Conservation (phyloP, 1,284 basidiomycete genomes). For the Ceraceosorus bombacis region DNA sequence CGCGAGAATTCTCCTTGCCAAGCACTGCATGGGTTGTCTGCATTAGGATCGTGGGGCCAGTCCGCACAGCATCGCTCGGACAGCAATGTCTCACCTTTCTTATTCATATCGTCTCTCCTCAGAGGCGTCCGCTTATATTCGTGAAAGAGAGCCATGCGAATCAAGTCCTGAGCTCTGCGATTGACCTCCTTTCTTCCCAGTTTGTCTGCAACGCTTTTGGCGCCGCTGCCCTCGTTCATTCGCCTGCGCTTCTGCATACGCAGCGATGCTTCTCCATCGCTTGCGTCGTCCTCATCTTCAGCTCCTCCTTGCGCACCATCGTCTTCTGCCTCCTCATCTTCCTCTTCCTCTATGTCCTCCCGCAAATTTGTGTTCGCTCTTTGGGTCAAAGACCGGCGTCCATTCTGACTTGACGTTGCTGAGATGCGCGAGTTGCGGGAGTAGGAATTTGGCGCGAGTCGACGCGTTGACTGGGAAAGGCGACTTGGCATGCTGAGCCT, state of each 20-base stretch:
- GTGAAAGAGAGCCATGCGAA: conserved; percentile 27
- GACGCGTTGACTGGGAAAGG: too few relatives aligned
- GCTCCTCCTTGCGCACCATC: conserved; percentile 8
- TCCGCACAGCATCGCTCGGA: background rate
- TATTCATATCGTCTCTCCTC: conserved; percentile 23
- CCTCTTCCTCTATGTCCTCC: conserved; percentile 2
- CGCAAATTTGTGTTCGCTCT: background rate
- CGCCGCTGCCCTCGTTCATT: conserved; percentile 15
- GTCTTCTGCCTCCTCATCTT: conserved; percentile 10
- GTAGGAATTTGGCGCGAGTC: too few relatives aligned
- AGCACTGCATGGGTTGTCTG: conserved; percentile 9
- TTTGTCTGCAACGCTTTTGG: conserved; percentile 15
- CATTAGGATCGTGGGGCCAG: background rate
- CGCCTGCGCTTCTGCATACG: conserved; percentile 2
- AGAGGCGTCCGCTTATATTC: conserved; percentile 24
- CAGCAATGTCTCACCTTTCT: conserved; percentile 15
- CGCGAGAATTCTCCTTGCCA: conserved; percentile 15
- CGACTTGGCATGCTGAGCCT: too few relatives aligned
- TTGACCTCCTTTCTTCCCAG: conserved; percentile 20
- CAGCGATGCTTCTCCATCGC: conserved; percentile 10
- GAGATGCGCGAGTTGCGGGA: too few relatives aligned
- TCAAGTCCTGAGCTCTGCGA: conserved; percentile 28
- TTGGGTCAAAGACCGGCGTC: too few relatives aligned
- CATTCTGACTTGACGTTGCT: too few relatives aligned
- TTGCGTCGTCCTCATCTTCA: conserved; percentile 10